phyloP scores from a whole-genome alignment of 1,284 basidiomycete genomes.

The Neonothopanus nambi region DNA sequence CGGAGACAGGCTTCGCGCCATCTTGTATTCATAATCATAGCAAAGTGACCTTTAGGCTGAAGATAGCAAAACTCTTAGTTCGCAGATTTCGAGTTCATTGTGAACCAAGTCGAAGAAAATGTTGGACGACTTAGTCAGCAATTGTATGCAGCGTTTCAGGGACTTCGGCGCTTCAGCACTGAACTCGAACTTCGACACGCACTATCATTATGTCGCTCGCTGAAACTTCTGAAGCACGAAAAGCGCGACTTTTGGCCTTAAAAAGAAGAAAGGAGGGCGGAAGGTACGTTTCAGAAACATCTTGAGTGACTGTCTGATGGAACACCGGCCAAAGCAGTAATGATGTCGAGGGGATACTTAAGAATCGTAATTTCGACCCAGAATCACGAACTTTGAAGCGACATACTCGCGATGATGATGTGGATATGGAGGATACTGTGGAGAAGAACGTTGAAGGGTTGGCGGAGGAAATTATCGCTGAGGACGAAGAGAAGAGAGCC shows the following conservation, averaged over 20 bases:
- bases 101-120: background rate
- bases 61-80: too few relatives aligned
- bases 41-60: too few relatives aligned
- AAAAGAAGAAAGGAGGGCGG: slow-evolving; percentile 63
- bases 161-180: slow-evolving; percentile 13
- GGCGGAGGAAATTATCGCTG: slow-evolving; percentile 79
- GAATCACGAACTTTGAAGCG: slow-evolving; percentile 77
- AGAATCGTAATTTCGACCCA: slow-evolving; percentile 85
- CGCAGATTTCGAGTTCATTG: too few relatives aligned
- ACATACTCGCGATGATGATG: slow-evolving; percentile 49
- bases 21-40: slow-evolving; percentile 28
- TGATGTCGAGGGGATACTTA: slow-evolving; percentile 51
- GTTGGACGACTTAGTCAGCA: too few relatives aligned
- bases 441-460: slow-evolving; percentile 85
- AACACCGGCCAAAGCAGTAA: background rate
- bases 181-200: background rate
- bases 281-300: slow-evolving; percentile 41
- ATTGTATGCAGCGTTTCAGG: background rate
- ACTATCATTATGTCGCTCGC: slow-evolving; percentile 70
- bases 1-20: slow-evolving; percentile 40
- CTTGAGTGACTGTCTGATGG: slow-evolving; percentile 1
- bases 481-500: slow-evolving; percentile 81
- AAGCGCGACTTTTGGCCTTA: slow-evolving; percentile 81
- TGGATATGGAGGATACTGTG: slow-evolving; percentile 79
- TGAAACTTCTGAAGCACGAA: slow-evolving; percentile 82